These are phyloP conservation scores for Trypanosoma theileri DNA, from an alignment of 208 protist species.

Conservation along the genomic window DNA sequence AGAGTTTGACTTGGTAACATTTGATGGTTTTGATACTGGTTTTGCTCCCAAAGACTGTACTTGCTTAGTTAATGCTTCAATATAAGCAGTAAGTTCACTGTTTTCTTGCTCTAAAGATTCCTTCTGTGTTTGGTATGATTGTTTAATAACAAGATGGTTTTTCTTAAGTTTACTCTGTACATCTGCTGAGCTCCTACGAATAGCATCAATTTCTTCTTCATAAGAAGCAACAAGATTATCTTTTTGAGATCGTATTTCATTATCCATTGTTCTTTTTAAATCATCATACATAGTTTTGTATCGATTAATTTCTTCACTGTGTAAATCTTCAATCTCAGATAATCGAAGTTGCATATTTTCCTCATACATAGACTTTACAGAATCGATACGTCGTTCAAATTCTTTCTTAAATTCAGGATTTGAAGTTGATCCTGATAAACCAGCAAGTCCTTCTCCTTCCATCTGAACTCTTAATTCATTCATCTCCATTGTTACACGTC, in stretches of 20 bases:
- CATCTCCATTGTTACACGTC: slow-evolving; percentile 29
- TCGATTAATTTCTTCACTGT: slow-evolving; percentile 23
- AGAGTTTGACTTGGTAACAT: slow-evolving; percentile 13
- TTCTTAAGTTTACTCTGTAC: slow-evolving; percentile 42
- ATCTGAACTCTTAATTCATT: slow-evolving; percentile 31
- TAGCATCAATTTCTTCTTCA: slow-evolving; percentile 33
- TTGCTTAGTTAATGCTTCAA: slow-evolving; percentile 22
- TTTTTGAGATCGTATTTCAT: slow-evolving; percentile 27
- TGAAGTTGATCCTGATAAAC: slow-evolving; percentile 20
- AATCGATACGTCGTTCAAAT: slow-evolving; percentile 29
- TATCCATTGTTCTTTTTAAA: slow-evolving; percentile 24
- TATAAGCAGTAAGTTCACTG: slow-evolving; percentile 19
- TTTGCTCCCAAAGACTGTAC: slow-evolving; percentile 16
- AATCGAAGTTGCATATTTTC: slow-evolving; percentile 31
- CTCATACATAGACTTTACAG: slow-evolving; percentile 30
- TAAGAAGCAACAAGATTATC: slow-evolving; percentile 24
- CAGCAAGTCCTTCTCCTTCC: slow-evolving; percentile 21
- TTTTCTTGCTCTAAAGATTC: slow-evolving; percentile 33
- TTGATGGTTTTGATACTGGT: slow-evolving; percentile 13
- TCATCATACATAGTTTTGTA: slow-evolving; percentile 34
- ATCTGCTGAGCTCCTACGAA: slow-evolving; percentile 27
- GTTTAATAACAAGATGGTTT: slow-evolving; percentile 41
- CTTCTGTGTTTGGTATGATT: slow-evolving; percentile 39
- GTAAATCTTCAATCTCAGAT: slow-evolving; percentile 25
- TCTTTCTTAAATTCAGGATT: slow-evolving; percentile 30